Evolutionary conservation across 345 rosid genomes (phyloP).

Genomic region (Euphorbia peplus): DNA sequence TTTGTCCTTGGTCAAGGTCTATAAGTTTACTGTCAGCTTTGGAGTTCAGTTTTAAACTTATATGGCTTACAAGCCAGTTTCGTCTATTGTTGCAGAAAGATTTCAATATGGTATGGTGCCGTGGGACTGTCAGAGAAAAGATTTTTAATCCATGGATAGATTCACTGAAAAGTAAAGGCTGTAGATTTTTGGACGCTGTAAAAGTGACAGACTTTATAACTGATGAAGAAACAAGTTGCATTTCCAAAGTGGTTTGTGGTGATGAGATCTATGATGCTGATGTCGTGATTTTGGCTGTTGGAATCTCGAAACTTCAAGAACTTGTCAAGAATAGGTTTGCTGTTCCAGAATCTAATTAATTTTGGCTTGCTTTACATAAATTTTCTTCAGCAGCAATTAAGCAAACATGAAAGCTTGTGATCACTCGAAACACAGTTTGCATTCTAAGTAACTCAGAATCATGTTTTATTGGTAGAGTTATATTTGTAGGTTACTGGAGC

Average conservation of each 20-base stretch:
- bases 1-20: no score
- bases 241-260: conserved; percentile 47
- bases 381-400: background rate
- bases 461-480: background rate
- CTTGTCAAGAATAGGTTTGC: conserved; percentile 47
- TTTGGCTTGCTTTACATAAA: conserved; percentile 3
- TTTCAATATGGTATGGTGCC: conserved; percentile 47
- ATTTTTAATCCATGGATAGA: conserved; percentile 56
- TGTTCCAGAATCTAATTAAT: conserved; percentile 2
- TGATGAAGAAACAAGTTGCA: conserved; percentile 42
- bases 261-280: conserved; percentile 36
- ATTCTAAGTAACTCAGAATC: background rate
- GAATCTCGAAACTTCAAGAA: conserved; percentile 48
- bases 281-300: conserved; percentile 54
- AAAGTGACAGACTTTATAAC: conserved; percentile 35
- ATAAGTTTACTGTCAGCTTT: no score
- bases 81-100: conserved; percentile 39
- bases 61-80: background rate
- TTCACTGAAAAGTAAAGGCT: conserved; percentile 37
- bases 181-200: conserved; percentile 35
- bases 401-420: background rate
- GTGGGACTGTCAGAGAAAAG: conserved; percentile 39
- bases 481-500: background rate
- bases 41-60: background rate
- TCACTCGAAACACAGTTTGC: background rate